Evolutionary conservation across 2,329 filamentous ascomycete genomes (phyloP), one percentile per base, ranked within the genome.

Genomic region (Cadophora malorum): DNA sequence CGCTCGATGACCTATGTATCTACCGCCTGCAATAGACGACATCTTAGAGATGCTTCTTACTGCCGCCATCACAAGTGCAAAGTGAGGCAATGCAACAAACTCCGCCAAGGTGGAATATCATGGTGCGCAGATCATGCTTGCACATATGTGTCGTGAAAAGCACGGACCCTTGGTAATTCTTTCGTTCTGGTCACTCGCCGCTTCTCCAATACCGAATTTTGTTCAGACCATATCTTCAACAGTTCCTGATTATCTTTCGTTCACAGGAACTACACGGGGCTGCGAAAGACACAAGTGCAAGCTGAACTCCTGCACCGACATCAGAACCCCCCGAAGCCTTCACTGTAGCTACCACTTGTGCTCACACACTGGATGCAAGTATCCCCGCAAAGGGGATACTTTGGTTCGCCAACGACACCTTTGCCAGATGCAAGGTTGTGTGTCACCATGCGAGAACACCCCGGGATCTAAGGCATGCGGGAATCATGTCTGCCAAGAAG

Each of bases 341-440:
- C 23, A 53, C 23, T 53, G 50, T 16, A 28, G 14, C 9, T 28
- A 53, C 12, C 50, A 53, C 23, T 25, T 19, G 23, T 53, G 50
- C 25, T 16, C 50, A 28, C 16, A 19, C 9, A 35, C 53, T 19
- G n/a, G 53, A 9, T 56, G 28, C 21, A 21, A 6, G 6, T 16
- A 28, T 12, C 53, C 53, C 10, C 28, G 25, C 14, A 10, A 56
- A 21, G 53, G 31, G 12, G 19, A 9, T 21, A 19, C 53, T 6
- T 28, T 3, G 4, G 28, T 56, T 35, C 35, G 53, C 31, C 28
- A 56, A 12, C 1, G 6, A 12, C 28, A 56, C 28, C 31, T 33
- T 33, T 56, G 53, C 53, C 6, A 21, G 5, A 56, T 56, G 53
- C 28, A 21, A 56, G 53, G 31, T 31, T 56, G 53, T 21, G 19